A percentile compares a stretch with the other conserved stretches of the same genome.
Conservation (phyloP, 2,329 filamentous ascomycete genomes). For the Xylaria sp. region DNA sequence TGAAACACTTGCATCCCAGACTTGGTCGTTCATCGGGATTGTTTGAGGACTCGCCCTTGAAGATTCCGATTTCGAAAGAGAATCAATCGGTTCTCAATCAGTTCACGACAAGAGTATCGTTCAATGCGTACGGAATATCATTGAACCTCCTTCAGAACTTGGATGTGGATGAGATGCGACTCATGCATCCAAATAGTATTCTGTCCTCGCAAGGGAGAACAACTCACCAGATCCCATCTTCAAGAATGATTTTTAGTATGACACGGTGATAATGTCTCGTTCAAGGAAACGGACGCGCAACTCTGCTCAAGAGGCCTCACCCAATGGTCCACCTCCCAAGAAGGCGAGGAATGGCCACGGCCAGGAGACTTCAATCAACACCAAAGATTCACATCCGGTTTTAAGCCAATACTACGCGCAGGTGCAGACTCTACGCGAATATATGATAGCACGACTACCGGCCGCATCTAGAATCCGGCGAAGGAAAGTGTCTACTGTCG, state of each 20-base stretch:
- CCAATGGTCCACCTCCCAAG: conserved; percentile 16
- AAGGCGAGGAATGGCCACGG: conserved; percentile 15
- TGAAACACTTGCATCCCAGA: too few species aligned
- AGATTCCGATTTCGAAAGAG: too few species aligned
- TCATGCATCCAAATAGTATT: not conserved
- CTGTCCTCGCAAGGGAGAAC: not conserved
- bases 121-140: too few species aligned
- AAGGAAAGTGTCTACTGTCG: conserved; percentile 49
- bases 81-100: too few species aligned
- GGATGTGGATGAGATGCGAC: conserved; percentile 9
- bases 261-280: conserved; percentile 22
- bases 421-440: conserved; percentile 63
- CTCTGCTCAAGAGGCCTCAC: conserved; percentile 9
- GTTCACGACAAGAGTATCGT: too few species aligned
- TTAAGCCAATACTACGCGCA: conserved; percentile 63
- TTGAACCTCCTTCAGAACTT: too few species aligned
- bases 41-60: too few species aligned
- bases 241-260: not conserved
- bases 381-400: conserved; percentile 50
- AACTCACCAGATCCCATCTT: not conserved
- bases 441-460: conserved; percentile 62
- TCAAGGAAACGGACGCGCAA: conserved; percentile 27
- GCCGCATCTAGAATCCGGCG: conserved; percentile 57
- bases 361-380: not conserved
- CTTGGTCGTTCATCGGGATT: too few species aligned